These are phyloP conservation scores for Boletus vinaceobasis DNA, from an alignment of 768 basidiomycete genomes.

Conservation along the genomic window DNA sequence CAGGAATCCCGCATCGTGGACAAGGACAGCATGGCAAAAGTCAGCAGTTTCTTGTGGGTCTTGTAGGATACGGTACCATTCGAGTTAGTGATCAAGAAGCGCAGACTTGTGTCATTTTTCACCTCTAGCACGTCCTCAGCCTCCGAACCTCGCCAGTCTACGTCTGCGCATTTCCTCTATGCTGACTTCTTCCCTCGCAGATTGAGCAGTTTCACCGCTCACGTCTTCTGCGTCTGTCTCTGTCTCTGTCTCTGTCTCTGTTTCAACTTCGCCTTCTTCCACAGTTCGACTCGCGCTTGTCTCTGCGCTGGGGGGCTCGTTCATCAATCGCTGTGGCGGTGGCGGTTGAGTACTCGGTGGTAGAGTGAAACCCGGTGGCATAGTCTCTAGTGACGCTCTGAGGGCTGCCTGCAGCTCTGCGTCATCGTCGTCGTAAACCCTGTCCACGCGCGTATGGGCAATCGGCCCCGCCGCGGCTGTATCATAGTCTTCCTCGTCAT, in stretches of 20 bases:
- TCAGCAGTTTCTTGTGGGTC: not conserved
- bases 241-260: constrained; percentile 39
- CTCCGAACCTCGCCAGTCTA: constrained; percentile 63
- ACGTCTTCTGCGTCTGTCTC: constrained; percentile 27
- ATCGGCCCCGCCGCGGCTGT: not conserved
- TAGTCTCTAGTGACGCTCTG: constrained; percentile 69
- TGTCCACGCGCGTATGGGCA: constrained; percentile 19
- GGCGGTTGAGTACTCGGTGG: constrained; percentile 21
- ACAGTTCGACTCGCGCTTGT: constrained; percentile 6
- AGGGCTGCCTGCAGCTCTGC: constrained; percentile 84
- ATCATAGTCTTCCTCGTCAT: constrained; percentile 23
- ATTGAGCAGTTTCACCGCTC: constrained; percentile 1
- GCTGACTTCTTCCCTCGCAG: constrained; percentile 37
- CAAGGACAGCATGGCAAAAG: not conserved
- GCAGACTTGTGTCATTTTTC: not conserved
- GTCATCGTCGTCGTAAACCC: constrained; percentile 85
- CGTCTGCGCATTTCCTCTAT: constrained; percentile 67
- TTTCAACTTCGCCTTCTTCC: constrained; percentile 28
- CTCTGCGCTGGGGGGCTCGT: constrained; percentile 2
- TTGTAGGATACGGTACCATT: not conserved
- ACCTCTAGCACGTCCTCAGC: constrained; percentile 23
- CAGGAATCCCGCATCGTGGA: not conserved
- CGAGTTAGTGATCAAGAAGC: not conserved
- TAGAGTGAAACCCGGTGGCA: constrained; percentile 50
- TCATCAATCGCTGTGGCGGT: constrained; percentile 16